phyloP scores from a whole-genome alignment of 768 basidiomycete genomes.

The Auricularia cornea region DNA sequence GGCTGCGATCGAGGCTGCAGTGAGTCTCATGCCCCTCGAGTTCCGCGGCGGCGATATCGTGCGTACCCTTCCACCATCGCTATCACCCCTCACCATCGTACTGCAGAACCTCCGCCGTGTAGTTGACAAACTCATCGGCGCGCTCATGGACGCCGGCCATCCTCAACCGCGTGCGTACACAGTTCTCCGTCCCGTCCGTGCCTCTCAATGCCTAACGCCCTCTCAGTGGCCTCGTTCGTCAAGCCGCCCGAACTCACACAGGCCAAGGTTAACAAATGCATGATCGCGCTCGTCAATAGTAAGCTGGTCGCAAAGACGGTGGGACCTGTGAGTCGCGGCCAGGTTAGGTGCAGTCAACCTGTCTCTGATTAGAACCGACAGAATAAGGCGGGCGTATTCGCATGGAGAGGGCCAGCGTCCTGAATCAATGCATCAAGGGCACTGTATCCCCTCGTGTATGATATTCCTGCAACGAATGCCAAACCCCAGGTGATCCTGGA shows the following conservation, averaged over 20 bases:
- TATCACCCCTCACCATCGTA: too few relatives aligned
- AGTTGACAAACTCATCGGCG: slow-evolving; percentile 74
- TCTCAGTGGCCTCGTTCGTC: slow-evolving; percentile 69
- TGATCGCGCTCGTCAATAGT: slow-evolving; percentile 82
- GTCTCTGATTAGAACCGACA: not conserved
- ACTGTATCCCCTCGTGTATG: too few relatives aligned
- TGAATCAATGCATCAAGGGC: not conserved
- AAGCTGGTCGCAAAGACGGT: slow-evolving; percentile 78
- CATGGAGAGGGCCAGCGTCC: not conserved
- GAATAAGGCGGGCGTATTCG: not conserved
- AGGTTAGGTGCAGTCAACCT: not conserved
- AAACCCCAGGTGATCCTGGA: too few relatives aligned
- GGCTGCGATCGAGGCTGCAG: slow-evolving; percentile 60
- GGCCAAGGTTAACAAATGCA: slow-evolving; percentile 86
- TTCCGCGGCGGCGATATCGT: slow-evolving; percentile 86
- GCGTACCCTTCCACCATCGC: slow-evolving; percentile 26
- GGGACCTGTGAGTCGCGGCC: slow-evolving; percentile 46
- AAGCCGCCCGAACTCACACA: slow-evolving; percentile 77
- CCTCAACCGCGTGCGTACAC: slow-evolving; percentile 55
- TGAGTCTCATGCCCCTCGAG: slow-evolving; percentile 75
- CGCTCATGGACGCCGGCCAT: slow-evolving; percentile 54
- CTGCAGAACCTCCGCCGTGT: slow-evolving; percentile 64
- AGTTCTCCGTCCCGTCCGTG: not conserved
- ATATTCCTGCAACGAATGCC: too few relatives aligned
- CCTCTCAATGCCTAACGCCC: not conserved